Conservation (phyloP, 2,329 filamentous ascomycete species). For the Fusarium drepaniforme region DNA sequence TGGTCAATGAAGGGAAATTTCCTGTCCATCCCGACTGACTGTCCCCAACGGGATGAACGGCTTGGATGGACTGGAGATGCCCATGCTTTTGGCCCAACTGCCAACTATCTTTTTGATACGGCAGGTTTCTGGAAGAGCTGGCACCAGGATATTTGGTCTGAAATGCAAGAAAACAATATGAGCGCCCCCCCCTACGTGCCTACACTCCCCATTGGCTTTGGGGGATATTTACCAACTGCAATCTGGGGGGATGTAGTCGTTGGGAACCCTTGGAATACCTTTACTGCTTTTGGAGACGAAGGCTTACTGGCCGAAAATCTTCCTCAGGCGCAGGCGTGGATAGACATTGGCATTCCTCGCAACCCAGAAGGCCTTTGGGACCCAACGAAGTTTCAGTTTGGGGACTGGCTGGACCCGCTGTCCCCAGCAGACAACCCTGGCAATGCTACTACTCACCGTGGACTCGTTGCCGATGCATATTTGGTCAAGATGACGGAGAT, state of each 20-base stretch:
- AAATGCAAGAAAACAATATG: conserved; percentile 19
- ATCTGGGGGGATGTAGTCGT: conserved; percentile 32
- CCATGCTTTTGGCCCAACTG: conserved; percentile 62
- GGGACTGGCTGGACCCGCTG: conserved; percentile 61
- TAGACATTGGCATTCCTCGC: background rate
- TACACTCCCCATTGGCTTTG: background rate
- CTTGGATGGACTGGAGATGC: conserved; percentile 66
- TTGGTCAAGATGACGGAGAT: conserved; percentile 56
- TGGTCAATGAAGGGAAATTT: conserved; percentile 72
- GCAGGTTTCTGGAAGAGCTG: conserved; percentile 55
- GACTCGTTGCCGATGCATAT: conserved; percentile 60
- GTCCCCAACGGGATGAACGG: conserved; percentile 53
- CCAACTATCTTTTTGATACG: conserved; percentile 66
- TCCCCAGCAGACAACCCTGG: conserved; percentile 54
- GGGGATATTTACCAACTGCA: background rate
- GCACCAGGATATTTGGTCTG: conserved; percentile 32
- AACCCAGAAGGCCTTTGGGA: conserved; percentile 47
- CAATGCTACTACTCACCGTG: conserved; percentile 51
- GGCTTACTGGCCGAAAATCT: background rate
- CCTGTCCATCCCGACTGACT: conserved; percentile 61
- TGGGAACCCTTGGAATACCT: conserved; percentile 28
- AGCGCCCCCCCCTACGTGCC: conserved; percentile 14
- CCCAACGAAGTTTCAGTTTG: conserved; percentile 48
- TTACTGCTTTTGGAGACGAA: conserved; percentile 10
- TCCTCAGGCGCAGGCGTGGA: conserved; percentile 37